Conservation (phyloP, 805 yeast genomes). For the Danielozyma ontarioensis region DNA sequence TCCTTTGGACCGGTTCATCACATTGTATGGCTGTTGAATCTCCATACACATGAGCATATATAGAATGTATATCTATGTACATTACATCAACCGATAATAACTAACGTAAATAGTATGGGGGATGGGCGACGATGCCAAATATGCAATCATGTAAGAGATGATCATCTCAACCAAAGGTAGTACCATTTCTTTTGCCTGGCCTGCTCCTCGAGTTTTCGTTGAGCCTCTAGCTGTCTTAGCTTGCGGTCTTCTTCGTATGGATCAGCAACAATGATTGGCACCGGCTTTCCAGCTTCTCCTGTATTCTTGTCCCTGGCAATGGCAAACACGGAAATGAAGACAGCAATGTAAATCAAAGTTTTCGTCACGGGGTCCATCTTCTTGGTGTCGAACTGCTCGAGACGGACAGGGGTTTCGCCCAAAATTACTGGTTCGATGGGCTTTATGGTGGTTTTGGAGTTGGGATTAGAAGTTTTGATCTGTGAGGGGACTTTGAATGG, state of each 20-base stretch:
- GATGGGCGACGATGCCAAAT: no score
- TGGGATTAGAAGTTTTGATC: slow-evolving; percentile 19
- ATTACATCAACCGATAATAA: not conserved
- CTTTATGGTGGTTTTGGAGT: slow-evolving; percentile 15
- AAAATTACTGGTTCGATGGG: slow-evolving; percentile 36
- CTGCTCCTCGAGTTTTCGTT: slow-evolving; percentile 1
- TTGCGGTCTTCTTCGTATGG: slow-evolving; percentile 25
- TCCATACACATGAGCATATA: no score
- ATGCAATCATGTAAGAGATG: no score
- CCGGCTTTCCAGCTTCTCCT: slow-evolving; percentile 41
- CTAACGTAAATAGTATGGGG: no score
- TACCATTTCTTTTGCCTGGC: slow-evolving; percentile 39
- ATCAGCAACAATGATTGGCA: slow-evolving; percentile 33
- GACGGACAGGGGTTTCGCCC: slow-evolving; percentile 40
- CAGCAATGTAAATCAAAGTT: slow-evolving; percentile 44
- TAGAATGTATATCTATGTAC: not conserved
- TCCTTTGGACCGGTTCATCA: no score
- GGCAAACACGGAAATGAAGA: slow-evolving; percentile 46
- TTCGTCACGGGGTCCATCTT: slow-evolving; percentile 56
- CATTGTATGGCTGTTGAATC: no score
- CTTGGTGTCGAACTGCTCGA: slow-evolving; percentile 41
- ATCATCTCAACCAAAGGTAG: slow-evolving; percentile 44
- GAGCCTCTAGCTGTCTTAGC: slow-evolving; percentile 12
- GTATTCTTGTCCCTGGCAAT: slow-evolving; percentile 49
- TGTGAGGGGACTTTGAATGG: slow-evolving; percentile 47